Evolutionary conservation across 2,329 filamentous ascomycete species (phyloP), one percentile per base, ranked within the genome.

Genomic region (Diplodia intermedia): DNA sequence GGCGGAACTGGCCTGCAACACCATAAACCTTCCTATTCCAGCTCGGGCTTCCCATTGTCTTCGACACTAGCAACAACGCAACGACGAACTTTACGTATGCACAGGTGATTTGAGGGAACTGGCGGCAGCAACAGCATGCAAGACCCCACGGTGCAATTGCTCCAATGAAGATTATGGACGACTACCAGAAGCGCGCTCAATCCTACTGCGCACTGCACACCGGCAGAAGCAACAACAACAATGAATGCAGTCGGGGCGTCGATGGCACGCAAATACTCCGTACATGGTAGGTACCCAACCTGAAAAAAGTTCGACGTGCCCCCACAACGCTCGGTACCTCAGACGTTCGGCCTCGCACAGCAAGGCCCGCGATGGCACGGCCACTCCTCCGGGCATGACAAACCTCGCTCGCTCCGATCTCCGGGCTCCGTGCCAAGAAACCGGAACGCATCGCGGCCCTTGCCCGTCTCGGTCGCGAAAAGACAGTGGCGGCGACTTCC

Each of bases 21-120:
- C 60, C 47, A 63, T 4, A 18, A 49, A 14, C 38, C 18, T 61
- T 61, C 56, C 56, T 33, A 11, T 61, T 61, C 23, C 26, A 62
- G 57, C 57, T 23, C 31, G 8, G 23, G 38, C 15, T 33, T 49
- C 40, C 56, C 43, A n/a, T 47, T 9, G 11, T n/a, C 9, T 20
- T 20, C n/a, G 43, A 47, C 18, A 8, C n/a, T 47, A 4, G 18
- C 43, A 20, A 1, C 7, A 7, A 47, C 43, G n/a, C 18, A 14
- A 20, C n/a, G 18, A 20, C 43, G 43, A 4, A 9, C 40, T 6
- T 18, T 47, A 9, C 40, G 18, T 47, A 20, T 20, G 43, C 43
- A 47, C 20, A 18, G 8, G 20, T n/a, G 4, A n/a, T 14, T 7
- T 33, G 8, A n/a, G 20, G 18, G 8, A 11, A 11, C 11, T 11